Base-by-base conservation (phyloP, 352 stramenopile species). In the Thalassiosira mediterranea region DNA sequence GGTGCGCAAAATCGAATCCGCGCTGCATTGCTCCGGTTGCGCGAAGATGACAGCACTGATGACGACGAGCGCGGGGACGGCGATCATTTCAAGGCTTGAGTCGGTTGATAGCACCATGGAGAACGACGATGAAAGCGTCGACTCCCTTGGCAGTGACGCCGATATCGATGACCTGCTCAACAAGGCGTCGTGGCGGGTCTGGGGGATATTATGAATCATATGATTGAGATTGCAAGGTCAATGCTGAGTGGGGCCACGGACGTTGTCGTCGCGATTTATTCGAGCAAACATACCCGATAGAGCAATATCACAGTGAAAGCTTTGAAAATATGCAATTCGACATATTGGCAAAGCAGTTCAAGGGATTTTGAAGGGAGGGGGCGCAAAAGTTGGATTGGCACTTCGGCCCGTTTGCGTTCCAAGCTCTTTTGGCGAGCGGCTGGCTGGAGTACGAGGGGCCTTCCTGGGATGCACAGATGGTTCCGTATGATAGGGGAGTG, bases 221-320 rank as follows among this genome's bases (percentile, higher is more conserved):
- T 83, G 48, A 37, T 32, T 4, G 17, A 29, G 3, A 70, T 83
- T 34, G 64, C 48, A 0, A 10, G 46, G 40, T 59, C 74, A 11
- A 64, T 78, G 10, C 19, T 76, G 1, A 52, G 74, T 38, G 58
- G 19, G 19, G 23, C 3, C 10, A 34, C 70, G 13, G 77, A 90
- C 61, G 52, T 86, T 37, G 59, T 81, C 21, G 75, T 87, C 11
- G 70, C 74, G 32, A 73, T 25, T 61, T 74, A 29, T 90, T 90
- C 63, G 46, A 44, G 53, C 2, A 69, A 59, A 83, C 65, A 0
- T 90, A 90, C 74, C 84, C 84, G 3, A 84, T 87, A 21, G 84
- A 90, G 53, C 84, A 90, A 72, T 90, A 85, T 53, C 81, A 89
- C 44, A 84, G 69, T 40, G 84, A 90, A 63, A 71, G 54, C 7